Percentiles rank a stretch among this genome's conserved stretches.
Evolutionary conservation across 1,139 yeast species (phyloP).

Genomic region (Kodamaea sp.): DNA sequence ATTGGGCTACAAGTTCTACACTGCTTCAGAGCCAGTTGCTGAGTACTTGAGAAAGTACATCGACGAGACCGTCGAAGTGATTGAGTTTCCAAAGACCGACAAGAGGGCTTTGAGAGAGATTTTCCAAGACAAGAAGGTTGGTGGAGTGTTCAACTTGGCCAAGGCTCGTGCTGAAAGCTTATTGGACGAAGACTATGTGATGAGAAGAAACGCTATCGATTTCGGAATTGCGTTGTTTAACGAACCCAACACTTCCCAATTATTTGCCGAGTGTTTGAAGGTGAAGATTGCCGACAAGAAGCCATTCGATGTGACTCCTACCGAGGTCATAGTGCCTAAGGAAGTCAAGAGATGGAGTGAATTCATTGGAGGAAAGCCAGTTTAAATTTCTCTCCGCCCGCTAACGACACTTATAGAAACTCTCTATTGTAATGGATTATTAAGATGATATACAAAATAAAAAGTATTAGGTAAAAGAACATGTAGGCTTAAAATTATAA

Average conservation of each 20-base stretch:
- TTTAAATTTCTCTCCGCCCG: slow-evolving; percentile 31
- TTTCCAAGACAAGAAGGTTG: slow-evolving; percentile 80
- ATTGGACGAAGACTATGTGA: slow-evolving; percentile 87
- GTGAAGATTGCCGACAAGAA: slow-evolving; percentile 64
- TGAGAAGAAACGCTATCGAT: slow-evolving; percentile 99
- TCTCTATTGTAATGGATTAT: slow-evolving; percentile 1
- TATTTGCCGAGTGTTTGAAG: slow-evolving; percentile 83
- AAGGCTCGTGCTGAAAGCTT: slow-evolving; percentile 82
- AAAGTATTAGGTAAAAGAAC: background rate
- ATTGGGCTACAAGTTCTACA: slow-evolving; percentile 79
- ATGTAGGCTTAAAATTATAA: too few species aligned
- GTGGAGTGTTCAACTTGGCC: slow-evolving; percentile 90
- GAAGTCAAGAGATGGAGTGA: slow-evolving; percentile 98
- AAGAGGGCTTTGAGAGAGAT: slow-evolving; percentile 92
- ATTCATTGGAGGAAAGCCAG: slow-evolving; percentile 89
- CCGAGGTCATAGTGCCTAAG: slow-evolving; percentile 62
- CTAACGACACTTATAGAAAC: slow-evolving; percentile 2
- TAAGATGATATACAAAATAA: background rate
- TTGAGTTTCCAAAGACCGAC: slow-evolving; percentile 89
- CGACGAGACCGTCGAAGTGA: slow-evolving; percentile 55
- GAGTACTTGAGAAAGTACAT: slow-evolving; percentile 59
- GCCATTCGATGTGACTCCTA: slow-evolving; percentile 41
- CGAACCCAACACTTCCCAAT: slow-evolving; percentile 88
- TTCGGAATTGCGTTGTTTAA: slow-evolving; percentile 95
- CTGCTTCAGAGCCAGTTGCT: slow-evolving; percentile 73